Conservation (phyloP, 495 filamentous ascomycete species). For the Aspergillus ostianus region DNA sequence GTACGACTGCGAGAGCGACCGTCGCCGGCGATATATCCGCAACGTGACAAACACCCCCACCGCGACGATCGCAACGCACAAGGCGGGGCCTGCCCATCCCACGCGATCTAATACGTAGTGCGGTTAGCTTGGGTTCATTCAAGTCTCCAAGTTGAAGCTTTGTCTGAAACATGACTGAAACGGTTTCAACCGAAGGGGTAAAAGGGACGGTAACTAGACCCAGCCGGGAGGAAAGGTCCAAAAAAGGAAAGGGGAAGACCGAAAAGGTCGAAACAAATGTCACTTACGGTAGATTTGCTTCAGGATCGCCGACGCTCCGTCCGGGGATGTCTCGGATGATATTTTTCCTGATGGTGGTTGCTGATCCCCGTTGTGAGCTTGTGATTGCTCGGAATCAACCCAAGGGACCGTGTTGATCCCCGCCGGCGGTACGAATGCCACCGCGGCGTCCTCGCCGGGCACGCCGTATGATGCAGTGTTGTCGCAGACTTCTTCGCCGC, state of each 20-base stretch:
- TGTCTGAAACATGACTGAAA: background rate
- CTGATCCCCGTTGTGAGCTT: slow-evolving; percentile 15
- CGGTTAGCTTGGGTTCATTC: slow-evolving; percentile 1
- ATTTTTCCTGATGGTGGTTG: background rate
- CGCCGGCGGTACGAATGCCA: slow-evolving; percentile 30
- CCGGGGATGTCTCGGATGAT: background rate
- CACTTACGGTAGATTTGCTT: slow-evolving; percentile 14
- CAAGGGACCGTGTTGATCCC: slow-evolving; percentile 45
- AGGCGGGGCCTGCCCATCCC: slow-evolving; percentile 15
- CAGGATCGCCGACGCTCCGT: background rate
- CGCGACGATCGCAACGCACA: slow-evolving; percentile 10
- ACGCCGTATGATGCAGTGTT: slow-evolving; percentile 36
- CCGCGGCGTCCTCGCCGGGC: slow-evolving; percentile 33
- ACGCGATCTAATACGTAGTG: slow-evolving; percentile 6
- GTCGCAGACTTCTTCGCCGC: slow-evolving; percentile 30
- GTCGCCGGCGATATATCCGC: slow-evolving; percentile 16
- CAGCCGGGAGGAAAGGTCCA: background rate
- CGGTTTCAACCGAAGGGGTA: background rate
- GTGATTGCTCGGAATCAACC: slow-evolving; percentile 35
- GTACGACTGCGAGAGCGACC: background rate
- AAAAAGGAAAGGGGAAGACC: background rate
- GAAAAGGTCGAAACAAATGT: background rate
- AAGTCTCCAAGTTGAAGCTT: no score
- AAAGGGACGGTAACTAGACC: background rate
- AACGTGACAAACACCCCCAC: slow-evolving; percentile 13